Base-by-base conservation (phyloP, 75 land plant genomes). In the Pinus taeda region DNA sequence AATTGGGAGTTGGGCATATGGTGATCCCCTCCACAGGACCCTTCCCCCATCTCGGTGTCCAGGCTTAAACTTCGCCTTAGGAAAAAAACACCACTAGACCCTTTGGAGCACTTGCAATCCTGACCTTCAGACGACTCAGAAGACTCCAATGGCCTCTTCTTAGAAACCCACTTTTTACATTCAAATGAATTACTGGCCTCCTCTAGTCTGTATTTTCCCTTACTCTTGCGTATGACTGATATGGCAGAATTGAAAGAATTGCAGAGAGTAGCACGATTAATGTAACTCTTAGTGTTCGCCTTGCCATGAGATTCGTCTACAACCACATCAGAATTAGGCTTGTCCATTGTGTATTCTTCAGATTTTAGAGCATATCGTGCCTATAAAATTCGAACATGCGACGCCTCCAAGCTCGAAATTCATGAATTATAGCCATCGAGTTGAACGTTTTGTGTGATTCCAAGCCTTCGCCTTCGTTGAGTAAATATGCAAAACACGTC, bases 401-500 rank as follows among this genome's bases (percentile, higher is more conserved):
- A 69, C 18, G 14, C 36, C 21, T 36, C 7, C 53, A 69, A 2
- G 53, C 7, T 39, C 53, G 20, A 69, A 18, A 8, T n/a, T 33
- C 69, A 65, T 65, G 36, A 17, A 30, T 4, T 49, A 3, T 2
- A 65, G 14, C 17, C 69, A 15, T 33, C 15, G 20, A 33, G 12
- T 33, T 65, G 15, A 33, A 15, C 67, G 30, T 29, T 26, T 64
- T 65, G 69, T 33, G 39, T 65, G 37, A 39, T 39, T 69, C 1
- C 13, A 20, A 24, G 22, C 53, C 53, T 69, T 39, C 0, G 49
- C 53, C 42, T 69, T 11, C 9, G 3, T 39, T 36, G 21, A 7
- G n/a, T 39, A 8, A 15, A n/a, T 69, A 69, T 69, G 53, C 49
- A 69, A 69, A 69, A 69, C n/a, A 69, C 71, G 3, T 69, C 53